Percentiles rank a stretch among this genome's conserved stretches.
Evolutionary conservation across 257 asterid genomes (phyloP).

Genomic region (Rehmannia glutinosa): DNA sequence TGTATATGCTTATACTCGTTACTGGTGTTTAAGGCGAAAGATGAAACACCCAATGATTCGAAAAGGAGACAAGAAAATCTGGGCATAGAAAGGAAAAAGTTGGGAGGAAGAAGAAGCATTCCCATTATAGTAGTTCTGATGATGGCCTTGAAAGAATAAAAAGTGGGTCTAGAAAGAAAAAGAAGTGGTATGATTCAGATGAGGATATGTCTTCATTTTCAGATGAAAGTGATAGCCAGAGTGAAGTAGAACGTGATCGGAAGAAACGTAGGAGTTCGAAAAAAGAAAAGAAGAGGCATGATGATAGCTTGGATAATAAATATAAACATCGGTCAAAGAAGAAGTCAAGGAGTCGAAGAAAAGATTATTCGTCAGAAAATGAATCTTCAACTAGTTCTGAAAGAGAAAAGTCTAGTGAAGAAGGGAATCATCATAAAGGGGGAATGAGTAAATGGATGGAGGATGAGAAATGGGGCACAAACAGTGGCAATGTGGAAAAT

Average conservation of each 20-base stretch:
- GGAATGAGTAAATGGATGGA: constrained; percentile 25
- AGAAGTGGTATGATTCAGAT: constrained; percentile 83
- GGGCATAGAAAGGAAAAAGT: constrained; percentile 37
- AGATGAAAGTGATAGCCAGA: constrained; percentile 38
- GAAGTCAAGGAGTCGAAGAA: constrained; percentile 33
- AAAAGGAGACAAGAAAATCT: constrained; percentile 43
- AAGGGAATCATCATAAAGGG: constrained; percentile 15
- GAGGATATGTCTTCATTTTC: constrained; percentile 60
- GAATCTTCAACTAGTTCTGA: constrained; percentile 33
- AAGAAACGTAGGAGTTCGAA: constrained; percentile 32
- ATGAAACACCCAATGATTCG: constrained; percentile 30
- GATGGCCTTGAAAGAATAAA: constrained; percentile 56
- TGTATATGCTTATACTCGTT: neutral
- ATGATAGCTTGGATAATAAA: constrained; percentile 26
- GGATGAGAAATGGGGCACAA: constrained; percentile 16
- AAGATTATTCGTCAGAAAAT: constrained; percentile 32
- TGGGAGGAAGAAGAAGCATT: constrained; percentile 38
- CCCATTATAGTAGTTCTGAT: constrained; percentile 52
- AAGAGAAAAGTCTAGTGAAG: constrained; percentile 30
- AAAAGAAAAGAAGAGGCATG: constrained; percentile 35
- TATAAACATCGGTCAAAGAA: constrained; percentile 30
- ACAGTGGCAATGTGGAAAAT: constrained; percentile 13
- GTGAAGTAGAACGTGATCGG: constrained; percentile 32
- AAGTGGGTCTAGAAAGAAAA: constrained; percentile 57
- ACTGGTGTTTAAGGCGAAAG: constrained; percentile 36